Evolutionary conservation across 805 yeast genomes (phyloP).

Genomic region (Metschnikowia hibisci): DNA sequence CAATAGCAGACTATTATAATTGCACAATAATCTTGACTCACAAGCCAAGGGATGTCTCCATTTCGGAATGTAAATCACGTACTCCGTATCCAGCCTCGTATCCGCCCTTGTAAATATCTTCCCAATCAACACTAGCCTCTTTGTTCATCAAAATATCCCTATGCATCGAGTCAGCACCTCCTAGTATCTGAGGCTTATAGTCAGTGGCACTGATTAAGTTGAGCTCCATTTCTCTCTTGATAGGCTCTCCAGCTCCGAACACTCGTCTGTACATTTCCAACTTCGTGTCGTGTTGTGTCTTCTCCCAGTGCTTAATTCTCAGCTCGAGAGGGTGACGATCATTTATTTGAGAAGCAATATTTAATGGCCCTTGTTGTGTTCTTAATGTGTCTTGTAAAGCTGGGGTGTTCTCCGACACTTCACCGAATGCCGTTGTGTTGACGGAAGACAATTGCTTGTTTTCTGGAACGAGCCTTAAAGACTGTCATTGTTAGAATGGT

Average conservation of each 20-base stretch:
- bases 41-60: slow-evolving; percentile 62
- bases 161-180: slow-evolving; percentile 59
- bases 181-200: slow-evolving; percentile 60
- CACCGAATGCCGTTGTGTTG: slow-evolving; percentile 49
- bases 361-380: slow-evolving; percentile 60
- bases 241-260: slow-evolving; percentile 92
- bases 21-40: slow-evolving; percentile 14
- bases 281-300: slow-evolving; percentile 62
- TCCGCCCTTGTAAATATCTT: slow-evolving; percentile 75
- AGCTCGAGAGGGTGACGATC: slow-evolving; percentile 83
- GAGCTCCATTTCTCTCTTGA: slow-evolving; percentile 86
- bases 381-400: slow-evolving; percentile 67
- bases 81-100: slow-evolving; percentile 37
- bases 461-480: slow-evolving; percentile 55
- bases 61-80: slow-evolving; percentile 64
- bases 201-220: slow-evolving; percentile 66
- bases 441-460: slow-evolving; percentile 43
- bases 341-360: slow-evolving; percentile 58
- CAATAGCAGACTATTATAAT: no score
- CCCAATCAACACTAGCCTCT: slow-evolving; percentile 86
- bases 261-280: slow-evolving; percentile 76
- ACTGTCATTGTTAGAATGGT: slow-evolving; percentile 24
- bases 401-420: slow-evolving; percentile 62
- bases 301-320: slow-evolving; percentile 76
- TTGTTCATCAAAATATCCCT: slow-evolving; percentile 74